Evolutionary conservation across 1,284 basidiomycete species (phyloP).

Genomic region (Baeospora myosura): DNA sequence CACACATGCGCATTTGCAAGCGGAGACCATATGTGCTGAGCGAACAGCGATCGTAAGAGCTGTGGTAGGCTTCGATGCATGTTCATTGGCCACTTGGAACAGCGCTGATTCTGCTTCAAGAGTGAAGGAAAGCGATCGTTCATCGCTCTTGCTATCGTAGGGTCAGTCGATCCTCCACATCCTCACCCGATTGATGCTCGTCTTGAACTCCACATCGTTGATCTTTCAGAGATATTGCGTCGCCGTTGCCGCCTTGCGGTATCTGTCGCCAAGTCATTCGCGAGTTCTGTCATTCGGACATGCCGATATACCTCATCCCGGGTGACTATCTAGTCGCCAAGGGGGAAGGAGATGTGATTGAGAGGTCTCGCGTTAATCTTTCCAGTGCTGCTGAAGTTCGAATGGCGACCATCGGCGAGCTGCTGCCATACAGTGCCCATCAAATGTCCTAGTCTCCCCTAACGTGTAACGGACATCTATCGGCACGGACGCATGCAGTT

Average conservation of each 20-base stretch:
- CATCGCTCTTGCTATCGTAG: conserved; percentile 52
- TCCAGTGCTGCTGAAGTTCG: conserved; percentile 27
- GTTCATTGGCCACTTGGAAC: no score
- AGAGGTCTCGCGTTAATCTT: no score
- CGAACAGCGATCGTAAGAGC: conserved; percentile 84
- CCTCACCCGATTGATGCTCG: no score
- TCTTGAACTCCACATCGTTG: background rate
- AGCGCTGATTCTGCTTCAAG: no score
- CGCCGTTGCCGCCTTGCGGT: conserved; percentile 63
- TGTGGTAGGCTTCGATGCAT: conserved; percentile 44
- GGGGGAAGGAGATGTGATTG: background rate
- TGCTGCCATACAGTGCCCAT: conserved; percentile 82
- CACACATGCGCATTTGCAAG: conserved; percentile 26
- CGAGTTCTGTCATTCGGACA: conserved; percentile 62
- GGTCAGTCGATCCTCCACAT: conserved; percentile 37
- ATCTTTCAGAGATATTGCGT: conserved; percentile 55
- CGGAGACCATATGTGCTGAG: conserved; percentile 82
- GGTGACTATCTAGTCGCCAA: conserved; percentile 35
- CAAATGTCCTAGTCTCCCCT: no score
- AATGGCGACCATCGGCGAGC: conserved; percentile 64
- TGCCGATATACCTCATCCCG: conserved; percentile 62
- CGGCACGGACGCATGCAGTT: no score
- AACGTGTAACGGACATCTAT: no score
- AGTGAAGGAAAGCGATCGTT: conserved; percentile 54
- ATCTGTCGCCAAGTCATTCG: conserved; percentile 76